Evolutionary conservation across 1,284 basidiomycete genomes (phyloP).

Genomic region (Leccinum griseonigrum): DNA sequence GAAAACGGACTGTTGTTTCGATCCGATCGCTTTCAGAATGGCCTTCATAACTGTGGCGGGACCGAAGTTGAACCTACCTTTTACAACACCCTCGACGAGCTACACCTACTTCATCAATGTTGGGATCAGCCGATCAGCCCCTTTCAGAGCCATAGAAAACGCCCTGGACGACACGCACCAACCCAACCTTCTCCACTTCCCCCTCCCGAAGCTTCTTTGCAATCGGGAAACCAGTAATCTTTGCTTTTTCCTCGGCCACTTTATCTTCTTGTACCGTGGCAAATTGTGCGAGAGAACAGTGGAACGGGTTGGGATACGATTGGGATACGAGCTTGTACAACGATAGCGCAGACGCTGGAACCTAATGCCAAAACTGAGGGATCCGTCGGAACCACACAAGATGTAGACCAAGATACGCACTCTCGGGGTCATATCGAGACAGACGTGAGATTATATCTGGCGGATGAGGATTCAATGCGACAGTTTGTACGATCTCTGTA

Average conservation of each 20-base stretch:
- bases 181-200: conserved; percentile 64
- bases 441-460: conserved; percentile 66
- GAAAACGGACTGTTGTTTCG: conserved; percentile 56
- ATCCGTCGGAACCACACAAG: background rate
- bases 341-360: conserved; percentile 50
- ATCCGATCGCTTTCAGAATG: conserved; percentile 66
- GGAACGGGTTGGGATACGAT: conserved; percentile 67
- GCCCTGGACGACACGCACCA: conserved; percentile 47
- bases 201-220: conserved; percentile 73
- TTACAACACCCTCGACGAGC: conserved; percentile 74
- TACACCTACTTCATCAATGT: conserved; percentile 32
- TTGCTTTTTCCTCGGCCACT: conserved; percentile 68
- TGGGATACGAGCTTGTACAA: conserved; percentile 64
- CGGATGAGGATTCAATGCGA: conserved; percentile 72
- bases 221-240: conserved; percentile 69
- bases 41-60: conserved; percentile 73
- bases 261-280: conserved; percentile 70
- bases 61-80: conserved; percentile 77
- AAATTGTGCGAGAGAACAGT: conserved; percentile 71
- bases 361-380: conserved; percentile 36
- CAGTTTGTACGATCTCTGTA: conserved; percentile 67
- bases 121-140: conserved; percentile 9
- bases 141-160: background rate
- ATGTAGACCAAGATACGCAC: conserved; percentile 36
- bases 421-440: conserved; percentile 53